Evolutionary conservation across 2,329 filamentous ascomycete species (phyloP), one percentile per base, ranked within the genome.

Genomic region (Cordyceps javanica): DNA sequence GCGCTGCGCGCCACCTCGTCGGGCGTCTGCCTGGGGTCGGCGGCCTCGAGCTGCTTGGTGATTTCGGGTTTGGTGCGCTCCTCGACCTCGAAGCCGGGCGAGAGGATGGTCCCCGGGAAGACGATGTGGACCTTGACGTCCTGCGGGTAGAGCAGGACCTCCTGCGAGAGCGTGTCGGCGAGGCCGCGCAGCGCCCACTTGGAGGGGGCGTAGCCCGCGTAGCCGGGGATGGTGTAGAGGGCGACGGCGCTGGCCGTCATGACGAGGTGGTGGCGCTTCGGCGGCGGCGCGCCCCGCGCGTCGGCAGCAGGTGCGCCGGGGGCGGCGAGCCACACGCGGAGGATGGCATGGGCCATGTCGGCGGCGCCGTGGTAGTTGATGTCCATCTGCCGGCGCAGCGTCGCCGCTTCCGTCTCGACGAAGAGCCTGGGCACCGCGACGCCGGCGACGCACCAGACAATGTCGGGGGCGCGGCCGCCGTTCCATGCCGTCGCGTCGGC

Each of bases 381-480:
- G 68, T 96, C 90, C 90, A 96, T 96, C 70, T 96, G 90, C 62
- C 80, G 77, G 42, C 87, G 82, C 63, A 91, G 76, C 11, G 81
- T 82, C 8, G 85, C 75, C 54, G 90, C 76, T 9, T 88, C 80
- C 39, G 84, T 85, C 60, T 96, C 89, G 62, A 89, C 72, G 75
- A 93, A 96, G 60, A 96, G 86, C 36, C 83, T 80, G 0, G 92
- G 92, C 16, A 77, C 79, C 6, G 89, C 82, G 62, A 82, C 78
- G 60, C 93, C 93, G 3, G 93, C 93, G 52, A 91, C 82, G 69
- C 90, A 92, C 91, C 94, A 97, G 34, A 97, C 89, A 58, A 97
- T 80, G 69, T 97, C 93, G 0, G 90, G 90, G 28, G 86, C 72
- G 25, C 76, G 70, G 56, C 82, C 85, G 62, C 85, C 75, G 74